A percentile compares a stretch with the other conserved stretches of the same genome.
Evolutionary conservation across 371 early-diverging fungal genomes (phyloP).

Genomic region (Dichotomocladium elegans): DNA sequence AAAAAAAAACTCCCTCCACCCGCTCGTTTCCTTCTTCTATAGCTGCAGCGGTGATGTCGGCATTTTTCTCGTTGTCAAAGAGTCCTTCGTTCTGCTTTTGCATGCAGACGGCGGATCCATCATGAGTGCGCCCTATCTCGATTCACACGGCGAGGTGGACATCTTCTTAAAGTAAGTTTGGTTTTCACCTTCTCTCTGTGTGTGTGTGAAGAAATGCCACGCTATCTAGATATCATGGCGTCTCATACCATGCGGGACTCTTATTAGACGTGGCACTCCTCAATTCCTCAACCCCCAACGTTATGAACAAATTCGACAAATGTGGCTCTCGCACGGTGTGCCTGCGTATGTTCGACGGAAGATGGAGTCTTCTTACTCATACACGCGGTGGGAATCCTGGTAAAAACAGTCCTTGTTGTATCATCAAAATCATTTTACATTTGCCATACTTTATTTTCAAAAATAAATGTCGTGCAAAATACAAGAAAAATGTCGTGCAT

Average conservation of each 20-base stretch:
- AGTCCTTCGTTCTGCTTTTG: slow-evolving; percentile 74
- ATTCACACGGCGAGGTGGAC: slow-evolving; percentile 89
- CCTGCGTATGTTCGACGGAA: slow-evolving; percentile 85
- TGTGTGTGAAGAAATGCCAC: background rate
- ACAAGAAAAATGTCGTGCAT: too few species aligned
- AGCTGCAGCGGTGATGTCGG: slow-evolving; percentile 94
- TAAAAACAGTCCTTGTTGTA: too few species aligned
- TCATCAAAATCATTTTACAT: too few species aligned
- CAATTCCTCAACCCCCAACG: slow-evolving; percentile 79
- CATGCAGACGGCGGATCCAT: slow-evolving; percentile 83
- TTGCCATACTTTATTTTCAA: too few species aligned
- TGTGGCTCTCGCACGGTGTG: slow-evolving; percentile 83
- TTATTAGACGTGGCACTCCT: slow-evolving; percentile 75
- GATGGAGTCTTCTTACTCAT: slow-evolving; percentile 59
- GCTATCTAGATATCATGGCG: too few species aligned
- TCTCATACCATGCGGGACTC: background rate
- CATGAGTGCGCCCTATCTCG: slow-evolving; percentile 90
- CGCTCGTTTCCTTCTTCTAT: slow-evolving; percentile 3
- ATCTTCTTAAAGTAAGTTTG: slow-evolving; percentile 22
- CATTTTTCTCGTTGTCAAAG: slow-evolving; percentile 81
- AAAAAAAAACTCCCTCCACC: slow-evolving; percentile 11
- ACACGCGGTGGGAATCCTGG: slow-evolving; percentile 35
- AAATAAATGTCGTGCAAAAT: too few species aligned
- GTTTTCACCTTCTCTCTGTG: too few species aligned
- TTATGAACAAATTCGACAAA: slow-evolving; percentile 84